Percentiles rank a stretch among this genome's conserved stretches.
Conservation (phyloP, 345 rosid genomes). For the Erodium maritimum region DNA sequence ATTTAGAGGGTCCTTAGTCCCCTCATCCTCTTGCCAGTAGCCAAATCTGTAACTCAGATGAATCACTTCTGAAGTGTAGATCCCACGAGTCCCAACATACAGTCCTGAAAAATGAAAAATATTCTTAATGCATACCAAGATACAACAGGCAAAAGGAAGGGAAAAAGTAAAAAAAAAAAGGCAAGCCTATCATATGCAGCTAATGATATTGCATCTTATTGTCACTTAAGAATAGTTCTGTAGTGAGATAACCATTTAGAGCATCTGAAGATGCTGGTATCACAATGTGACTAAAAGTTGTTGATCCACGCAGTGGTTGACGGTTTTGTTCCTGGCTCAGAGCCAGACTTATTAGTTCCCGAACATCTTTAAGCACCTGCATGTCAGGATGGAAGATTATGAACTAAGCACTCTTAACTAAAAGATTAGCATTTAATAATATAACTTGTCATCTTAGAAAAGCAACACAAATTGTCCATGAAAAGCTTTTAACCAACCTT, state of each 20-base stretch:
- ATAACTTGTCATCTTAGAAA: no score
- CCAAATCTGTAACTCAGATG: constrained; percentile 73
- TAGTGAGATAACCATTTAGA: constrained; percentile 42
- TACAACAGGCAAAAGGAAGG: neutral
- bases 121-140: neutral
- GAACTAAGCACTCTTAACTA: constrained; percentile 5
- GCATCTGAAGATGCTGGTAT: constrained; percentile 54
- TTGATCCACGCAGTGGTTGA: constrained; percentile 68
- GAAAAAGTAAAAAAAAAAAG: neutral
- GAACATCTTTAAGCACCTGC: constrained; percentile 79
- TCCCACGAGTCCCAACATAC: constrained; percentile 79
- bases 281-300: constrained; percentile 76
- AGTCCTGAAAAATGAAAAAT: constrained; percentile 44
- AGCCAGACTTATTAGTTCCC: constrained; percentile 68
- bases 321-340: constrained; percentile 59
- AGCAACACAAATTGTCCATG: neutral
- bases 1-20: constrained; percentile 37
- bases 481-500: constrained; percentile 41
- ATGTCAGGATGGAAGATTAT: constrained; percentile 8
- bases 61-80: constrained; percentile 78
- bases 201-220: constrained; percentile 4
- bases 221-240: neutral
- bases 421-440: neutral
- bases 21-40: constrained; percentile 64
- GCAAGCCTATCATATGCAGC: no score